Base-by-base conservation (phyloP, 805 yeast species). In the Candida manassasensis region DNA sequence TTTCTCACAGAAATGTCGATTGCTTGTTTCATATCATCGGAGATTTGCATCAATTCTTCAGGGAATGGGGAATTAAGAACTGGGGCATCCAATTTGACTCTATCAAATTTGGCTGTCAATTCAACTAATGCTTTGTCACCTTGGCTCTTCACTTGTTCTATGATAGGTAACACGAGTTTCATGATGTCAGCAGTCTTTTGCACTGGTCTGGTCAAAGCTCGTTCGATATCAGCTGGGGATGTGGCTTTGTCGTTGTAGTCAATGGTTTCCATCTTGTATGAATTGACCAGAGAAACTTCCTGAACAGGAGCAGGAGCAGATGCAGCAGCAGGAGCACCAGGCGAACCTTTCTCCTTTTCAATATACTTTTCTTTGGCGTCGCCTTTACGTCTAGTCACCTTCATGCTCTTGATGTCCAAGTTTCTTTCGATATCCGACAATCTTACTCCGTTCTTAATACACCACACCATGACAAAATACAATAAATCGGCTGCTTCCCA, bases 401-500 rank as follows among this genome's bases (percentile, higher is more conserved):
- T 90, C 52, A 81, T 63, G 31, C 86, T 74, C 69, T 93, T 93
- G 55, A 80, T 59, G 53, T 86, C 89, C 53, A 93, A 71, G 60
- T 90, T 87, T 47, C 70, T 73, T 63, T 89, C 96, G 29, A 93
- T 79, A 49, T 89, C 97, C 6, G 73, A 66, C 50, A 88, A 64
- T 17, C 82, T 63, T 21, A 93, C 96, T 21, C 90, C 96, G 49
- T 78, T 69, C 59, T 84, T 74, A 34, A 67, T 66, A 47, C 77
- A 71, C 65, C 72, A 70, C 7, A 71, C 62, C 59, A 76, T 49
- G 4, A 73, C 75, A 53, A 76, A 76, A 49, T 76, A 76, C 18
- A 76, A 44, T 57, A 93, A 70, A 58, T 93, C 98, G 6, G 98
- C 98, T 35, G 95, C 90, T 64, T 93, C 98, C 96, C 96, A 93